Evolutionary conservation across 257 asterid genomes (phyloP).

Genomic region (Lantana camara): DNA sequence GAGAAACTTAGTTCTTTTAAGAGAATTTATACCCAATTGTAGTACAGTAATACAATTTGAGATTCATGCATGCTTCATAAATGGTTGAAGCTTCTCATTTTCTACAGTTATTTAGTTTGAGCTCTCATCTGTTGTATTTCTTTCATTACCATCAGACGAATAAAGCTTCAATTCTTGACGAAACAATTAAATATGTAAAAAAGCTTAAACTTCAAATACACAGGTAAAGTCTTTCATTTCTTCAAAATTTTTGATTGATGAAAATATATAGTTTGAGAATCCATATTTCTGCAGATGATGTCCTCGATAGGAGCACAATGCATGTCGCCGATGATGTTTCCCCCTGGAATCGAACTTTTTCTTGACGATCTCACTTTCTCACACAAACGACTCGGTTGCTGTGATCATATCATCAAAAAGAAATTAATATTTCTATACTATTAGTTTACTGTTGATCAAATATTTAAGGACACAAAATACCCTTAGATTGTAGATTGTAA

Average conservation of each 20-base stretch:
- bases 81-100: slow-evolving; percentile 2
- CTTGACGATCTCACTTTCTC: no score
- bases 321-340: no score
- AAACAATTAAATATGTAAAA: slow-evolving; percentile 94
- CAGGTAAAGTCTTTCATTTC: slow-evolving; percentile 53
- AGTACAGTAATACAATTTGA: slow-evolving; percentile 61
- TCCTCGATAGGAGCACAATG: slow-evolving; percentile 85
- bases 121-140: slow-evolving; percentile 13
- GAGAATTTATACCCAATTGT: slow-evolving; percentile 97
- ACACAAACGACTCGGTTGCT: no score
- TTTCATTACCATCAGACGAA: slow-evolving; percentile 62
- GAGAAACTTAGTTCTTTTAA: slow-evolving; percentile 98
- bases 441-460: no score
- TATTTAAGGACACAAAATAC: no score
- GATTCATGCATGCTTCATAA: slow-evolving; percentile 18
- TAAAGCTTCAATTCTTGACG: slow-evolving; percentile 99
- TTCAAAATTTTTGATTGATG: background rate
- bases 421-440: no score
- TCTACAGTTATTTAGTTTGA: background rate
- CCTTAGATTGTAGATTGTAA: no score
- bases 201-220: slow-evolving; percentile 95
- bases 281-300: slow-evolving; percentile 66
- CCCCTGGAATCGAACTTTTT: slow-evolving; percentile 77
- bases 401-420: no score
- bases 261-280: background rate